These are phyloP conservation scores for Mucor irregularis DNA, from an alignment of 371 early-diverging fungal genomes.

Conservation along the genomic window DNA sequence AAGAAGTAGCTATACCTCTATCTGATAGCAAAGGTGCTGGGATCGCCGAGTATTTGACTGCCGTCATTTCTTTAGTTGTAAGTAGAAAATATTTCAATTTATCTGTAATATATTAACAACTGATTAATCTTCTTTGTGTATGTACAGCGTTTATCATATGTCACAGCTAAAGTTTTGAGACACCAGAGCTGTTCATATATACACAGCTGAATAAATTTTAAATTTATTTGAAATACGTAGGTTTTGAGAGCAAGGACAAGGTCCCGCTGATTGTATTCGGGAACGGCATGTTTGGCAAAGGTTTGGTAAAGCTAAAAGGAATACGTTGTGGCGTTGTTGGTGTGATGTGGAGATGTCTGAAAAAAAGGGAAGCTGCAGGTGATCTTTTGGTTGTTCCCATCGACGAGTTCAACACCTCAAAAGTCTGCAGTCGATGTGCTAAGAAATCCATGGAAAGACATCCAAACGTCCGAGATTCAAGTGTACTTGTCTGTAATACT, in stretches of 20 bases:
- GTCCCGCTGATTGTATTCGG: no score
- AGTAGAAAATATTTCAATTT: slow-evolving; percentile 7
- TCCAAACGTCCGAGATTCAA: background rate
- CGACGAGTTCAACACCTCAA: background rate
- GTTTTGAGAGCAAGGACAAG: no score
- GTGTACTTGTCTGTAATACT: slow-evolving; percentile 1
- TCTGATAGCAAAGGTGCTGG: slow-evolving; percentile 11
- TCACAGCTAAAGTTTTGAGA: no score
- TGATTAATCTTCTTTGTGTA: no score
- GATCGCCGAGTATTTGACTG: slow-evolving; percentile 11
- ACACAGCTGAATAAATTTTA: no score
- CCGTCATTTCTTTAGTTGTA: slow-evolving; percentile 13
- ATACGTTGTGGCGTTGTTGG: background rate
- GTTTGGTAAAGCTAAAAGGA: background rate
- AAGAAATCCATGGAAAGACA: no score
- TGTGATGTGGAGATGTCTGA: background rate
- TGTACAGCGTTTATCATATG: no score
- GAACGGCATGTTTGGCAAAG: no score
- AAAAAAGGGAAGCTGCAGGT: background rate
- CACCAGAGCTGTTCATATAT: no score
- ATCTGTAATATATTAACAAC: slow-evolving; percentile 2
- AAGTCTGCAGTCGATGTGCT: background rate
- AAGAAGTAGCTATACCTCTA: slow-evolving; percentile 11
- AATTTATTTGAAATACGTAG: no score
- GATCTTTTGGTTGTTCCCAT: background rate